A percentile compares a stretch with the other conserved stretches of the same genome.
These are phyloP conservation scores for Thelonectria blattea DNA, from an alignment of 2,329 filamentous ascomycete species.

Conservation along the genomic window DNA sequence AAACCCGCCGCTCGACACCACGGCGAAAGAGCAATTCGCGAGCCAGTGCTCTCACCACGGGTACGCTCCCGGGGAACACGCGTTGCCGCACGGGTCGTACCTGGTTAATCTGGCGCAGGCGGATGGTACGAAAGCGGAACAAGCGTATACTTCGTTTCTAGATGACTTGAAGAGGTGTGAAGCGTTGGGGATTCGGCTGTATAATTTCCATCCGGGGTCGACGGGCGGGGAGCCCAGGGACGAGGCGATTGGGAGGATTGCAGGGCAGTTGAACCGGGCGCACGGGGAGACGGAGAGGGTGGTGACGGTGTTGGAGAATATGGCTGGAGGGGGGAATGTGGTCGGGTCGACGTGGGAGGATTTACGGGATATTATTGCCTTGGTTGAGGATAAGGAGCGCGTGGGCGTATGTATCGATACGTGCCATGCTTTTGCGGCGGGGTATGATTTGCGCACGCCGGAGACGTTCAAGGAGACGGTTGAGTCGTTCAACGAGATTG, in stretches of 20 bases:
- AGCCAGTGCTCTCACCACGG: conserved; percentile 69
- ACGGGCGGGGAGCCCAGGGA: conserved; percentile 70
- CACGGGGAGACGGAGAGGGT: conserved; percentile 79
- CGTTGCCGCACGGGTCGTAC: conserved; percentile 93
- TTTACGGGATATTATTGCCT: conserved; percentile 80
- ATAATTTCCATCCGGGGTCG: conserved; percentile 97
- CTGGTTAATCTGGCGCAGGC: conserved; percentile 93
- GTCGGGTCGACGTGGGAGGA: conserved; percentile 88
- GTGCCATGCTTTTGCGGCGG: conserved; percentile 93
- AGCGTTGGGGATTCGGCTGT: conserved; percentile 83
- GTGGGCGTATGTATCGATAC: conserved; percentile 97
- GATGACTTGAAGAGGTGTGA: conserved; percentile 90
- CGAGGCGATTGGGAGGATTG: conserved; percentile 79
- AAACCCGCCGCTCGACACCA: conserved; percentile 75
- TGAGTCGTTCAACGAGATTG: conserved; percentile 74
- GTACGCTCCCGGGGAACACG: conserved; percentile 74
- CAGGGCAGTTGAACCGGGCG: conserved; percentile 79
- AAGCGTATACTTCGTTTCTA: conserved; percentile 85
- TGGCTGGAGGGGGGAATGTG: conserved; percentile 89
- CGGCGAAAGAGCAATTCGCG: conserved; percentile 73
- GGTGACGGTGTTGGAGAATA: conserved; percentile 89
- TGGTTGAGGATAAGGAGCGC: conserved; percentile 79
- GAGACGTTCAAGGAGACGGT: conserved; percentile 76
- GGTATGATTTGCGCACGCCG: conserved; percentile 84
- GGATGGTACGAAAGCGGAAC: conserved; percentile 78